A percentile compares a stretch with the other conserved stretches of the same genome.
phyloP scores from a whole-genome alignment of 371 early-diverging fungal species.

The Apophysomyces elegans region DNA sequence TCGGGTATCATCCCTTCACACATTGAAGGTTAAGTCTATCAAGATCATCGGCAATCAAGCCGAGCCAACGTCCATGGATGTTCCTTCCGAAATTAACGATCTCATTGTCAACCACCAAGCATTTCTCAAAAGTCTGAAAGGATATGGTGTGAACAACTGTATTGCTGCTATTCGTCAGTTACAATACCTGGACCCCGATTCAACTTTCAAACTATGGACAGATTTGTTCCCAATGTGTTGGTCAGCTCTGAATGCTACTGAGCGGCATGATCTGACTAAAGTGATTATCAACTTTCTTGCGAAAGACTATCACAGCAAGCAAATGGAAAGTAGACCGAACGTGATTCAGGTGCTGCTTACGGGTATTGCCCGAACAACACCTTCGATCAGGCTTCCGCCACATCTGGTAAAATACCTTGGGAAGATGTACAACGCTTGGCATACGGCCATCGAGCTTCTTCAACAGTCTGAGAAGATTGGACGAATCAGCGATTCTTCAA shows the following conservation, averaged over 20 bases:
- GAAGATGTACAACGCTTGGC: constrained; percentile 91
- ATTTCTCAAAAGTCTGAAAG: constrained; percentile 64
- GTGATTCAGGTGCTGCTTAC: constrained; percentile 92
- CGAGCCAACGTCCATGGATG: constrained; percentile 28
- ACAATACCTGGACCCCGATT: constrained; percentile 70
- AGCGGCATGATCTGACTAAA: constrained; percentile 85
- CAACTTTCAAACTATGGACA: constrained; percentile 84
- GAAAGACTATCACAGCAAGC: constrained; percentile 89
- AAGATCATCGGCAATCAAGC: constrained; percentile 34
- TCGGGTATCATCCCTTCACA: constrained; percentile 46
- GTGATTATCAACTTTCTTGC: constrained; percentile 83
- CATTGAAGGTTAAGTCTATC: constrained; percentile 59
- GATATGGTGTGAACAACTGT: constrained; percentile 55
- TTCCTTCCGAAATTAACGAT: constrained; percentile 40
- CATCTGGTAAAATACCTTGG: constrained; percentile 93
- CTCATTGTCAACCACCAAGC: constrained; percentile 54
- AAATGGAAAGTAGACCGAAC: constrained; percentile 83
- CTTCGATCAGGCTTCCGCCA: constrained; percentile 84
- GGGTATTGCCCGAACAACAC: constrained; percentile 77
- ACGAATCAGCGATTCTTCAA: constrained; percentile 55
- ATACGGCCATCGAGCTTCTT: constrained; percentile 79
- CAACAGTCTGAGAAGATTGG: constrained; percentile 57
- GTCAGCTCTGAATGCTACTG: constrained; percentile 70
- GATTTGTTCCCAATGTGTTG: constrained; percentile 88
- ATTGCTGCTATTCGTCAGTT: constrained; percentile 67